A percentile compares a stretch with the other conserved stretches of the same genome.
These are phyloP conservation scores for Spathaspora hagerdaliae DNA, from an alignment of 805 yeast species.

Conservation along the genomic window DNA sequence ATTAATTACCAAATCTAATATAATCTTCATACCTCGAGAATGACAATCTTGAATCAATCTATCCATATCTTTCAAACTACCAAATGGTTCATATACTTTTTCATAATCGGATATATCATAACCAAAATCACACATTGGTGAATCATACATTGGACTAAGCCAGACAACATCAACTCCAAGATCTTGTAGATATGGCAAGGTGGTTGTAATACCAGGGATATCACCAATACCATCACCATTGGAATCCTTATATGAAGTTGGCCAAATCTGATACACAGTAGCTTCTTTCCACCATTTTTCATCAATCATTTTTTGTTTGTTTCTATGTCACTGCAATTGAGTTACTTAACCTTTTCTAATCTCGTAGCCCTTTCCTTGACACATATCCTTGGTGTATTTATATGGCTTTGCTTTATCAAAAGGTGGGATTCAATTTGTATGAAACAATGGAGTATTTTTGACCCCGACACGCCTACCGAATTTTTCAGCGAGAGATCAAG, in stretches of 20 bases:
- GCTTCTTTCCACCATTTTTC: slow-evolving; percentile 56
- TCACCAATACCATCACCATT: slow-evolving; percentile 61
- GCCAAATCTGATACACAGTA: slow-evolving; percentile 55
- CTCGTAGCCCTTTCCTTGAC: too few species aligned
- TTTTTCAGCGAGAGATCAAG: background rate
- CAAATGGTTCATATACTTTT: slow-evolving; percentile 48
- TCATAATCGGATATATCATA: slow-evolving; percentile 56
- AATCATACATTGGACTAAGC: slow-evolving; percentile 56
- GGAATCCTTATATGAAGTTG: slow-evolving; percentile 57
- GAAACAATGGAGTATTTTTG: too few species aligned
- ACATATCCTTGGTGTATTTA: too few species aligned
- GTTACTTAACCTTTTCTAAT: too few species aligned
- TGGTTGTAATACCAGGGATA: slow-evolving; percentile 48
- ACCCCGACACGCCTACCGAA: too few species aligned
- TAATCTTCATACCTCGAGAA: slow-evolving; percentile 46
- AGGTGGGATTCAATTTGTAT: too few species aligned
- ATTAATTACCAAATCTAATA: slow-evolving; percentile 55
- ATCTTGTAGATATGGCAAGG: slow-evolving; percentile 47
- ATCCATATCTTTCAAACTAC: slow-evolving; percentile 52
- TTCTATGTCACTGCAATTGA: too few species aligned
- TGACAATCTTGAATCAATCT: slow-evolving; percentile 44
- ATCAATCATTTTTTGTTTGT: background rate
- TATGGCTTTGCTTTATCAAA: too few species aligned
- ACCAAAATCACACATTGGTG: slow-evolving; percentile 63
- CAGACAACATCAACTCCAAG: slow-evolving; percentile 52